Percentiles rank a stretch among this genome's conserved stretches.
These are phyloP conservation scores for Vaucheria bursata DNA, from an alignment of 352 stramenopile genomes.

Conservation along the genomic window DNA sequence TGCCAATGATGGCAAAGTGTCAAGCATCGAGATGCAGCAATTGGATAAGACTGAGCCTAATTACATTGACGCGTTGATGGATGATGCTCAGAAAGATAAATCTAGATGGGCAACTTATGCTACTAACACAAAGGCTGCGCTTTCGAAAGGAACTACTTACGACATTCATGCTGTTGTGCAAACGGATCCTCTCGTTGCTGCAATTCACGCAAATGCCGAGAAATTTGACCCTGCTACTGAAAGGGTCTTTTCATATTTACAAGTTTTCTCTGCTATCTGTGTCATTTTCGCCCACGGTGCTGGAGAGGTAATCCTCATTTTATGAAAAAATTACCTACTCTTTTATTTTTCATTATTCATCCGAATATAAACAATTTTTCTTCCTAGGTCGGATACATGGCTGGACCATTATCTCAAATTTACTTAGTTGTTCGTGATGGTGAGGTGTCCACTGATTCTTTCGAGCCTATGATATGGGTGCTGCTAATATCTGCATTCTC, in stretches of 20 bases:
- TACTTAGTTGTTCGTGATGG: constrained; percentile 58
- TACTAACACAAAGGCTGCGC: not conserved
- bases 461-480: constrained; percentile 21
- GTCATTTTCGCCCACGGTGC: constrained; percentile 66
- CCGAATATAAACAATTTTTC: not conserved
- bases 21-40: no score
- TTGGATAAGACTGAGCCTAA: no score
- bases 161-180: constrained; percentile 47
- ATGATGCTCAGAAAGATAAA: constrained; percentile 8
- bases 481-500: constrained; percentile 51
- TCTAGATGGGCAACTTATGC: not conserved
- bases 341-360: not conserved
- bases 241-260: constrained; percentile 57
- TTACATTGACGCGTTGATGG: no score
- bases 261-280: constrained; percentile 60
- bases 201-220: constrained; percentile 46
- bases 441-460: constrained; percentile 8
- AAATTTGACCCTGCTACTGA: constrained; percentile 54
- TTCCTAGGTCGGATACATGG: constrained; percentile 18
- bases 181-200: constrained; percentile 29
- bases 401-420: constrained; percentile 57
- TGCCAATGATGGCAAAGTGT: no score
- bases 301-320: constrained; percentile 57
- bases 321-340: not conserved
- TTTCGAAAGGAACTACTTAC: constrained; percentile 39